Percentiles rank a stretch among this genome's conserved stretches.
Conservation (phyloP, 208 protist species). For the Leishmania mexicana region DNA sequence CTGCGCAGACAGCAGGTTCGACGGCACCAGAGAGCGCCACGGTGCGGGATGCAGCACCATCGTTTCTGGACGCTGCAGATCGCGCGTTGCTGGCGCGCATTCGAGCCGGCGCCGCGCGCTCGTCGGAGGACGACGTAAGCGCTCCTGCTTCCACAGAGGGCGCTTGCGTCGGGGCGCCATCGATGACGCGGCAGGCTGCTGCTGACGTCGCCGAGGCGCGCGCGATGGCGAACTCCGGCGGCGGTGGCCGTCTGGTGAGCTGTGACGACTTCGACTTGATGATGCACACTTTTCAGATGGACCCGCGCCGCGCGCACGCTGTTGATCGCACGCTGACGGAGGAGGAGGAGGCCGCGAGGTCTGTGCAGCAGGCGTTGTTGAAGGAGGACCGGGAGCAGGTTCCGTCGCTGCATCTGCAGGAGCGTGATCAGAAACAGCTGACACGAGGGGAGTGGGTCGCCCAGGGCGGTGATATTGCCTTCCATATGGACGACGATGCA, state of each 20-base stretch:
- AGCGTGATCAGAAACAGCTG: slow-evolving; percentile 49
- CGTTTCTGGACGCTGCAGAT: slow-evolving; percentile 30
- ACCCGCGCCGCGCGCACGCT: slow-evolving; percentile 69
- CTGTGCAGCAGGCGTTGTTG: slow-evolving; percentile 44
- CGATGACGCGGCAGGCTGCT: not conserved
- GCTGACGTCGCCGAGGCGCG: slow-evolving; percentile 15
- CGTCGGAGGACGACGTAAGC: slow-evolving; percentile 12
- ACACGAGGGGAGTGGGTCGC: slow-evolving; percentile 76
- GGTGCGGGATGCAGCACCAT: not conserved
- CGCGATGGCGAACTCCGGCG: not conserved
- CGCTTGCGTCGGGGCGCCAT: not conserved
- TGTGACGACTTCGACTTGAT: slow-evolving; percentile 75
- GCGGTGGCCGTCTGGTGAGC: slow-evolving; percentile 13
- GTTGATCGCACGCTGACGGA: slow-evolving; percentile 63
- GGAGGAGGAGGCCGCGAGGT: slow-evolving; percentile 48
- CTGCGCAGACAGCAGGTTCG: not conserved
- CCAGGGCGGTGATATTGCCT: slow-evolving; percentile 71
- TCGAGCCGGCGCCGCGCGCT: slow-evolving; percentile 14
- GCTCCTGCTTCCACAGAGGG: not conserved
- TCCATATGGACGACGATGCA: slow-evolving; percentile 65
- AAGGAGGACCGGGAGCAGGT: slow-evolving; percentile 59
- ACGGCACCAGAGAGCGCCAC: slow-evolving; percentile 1
- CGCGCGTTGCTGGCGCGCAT: slow-evolving; percentile 33
- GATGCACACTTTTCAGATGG: slow-evolving; percentile 63
- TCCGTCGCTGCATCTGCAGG: slow-evolving; percentile 39